These are phyloP conservation scores for Endothia cerciana DNA, from an alignment of 2,329 filamentous ascomycete genomes.

Conservation along the genomic window DNA sequence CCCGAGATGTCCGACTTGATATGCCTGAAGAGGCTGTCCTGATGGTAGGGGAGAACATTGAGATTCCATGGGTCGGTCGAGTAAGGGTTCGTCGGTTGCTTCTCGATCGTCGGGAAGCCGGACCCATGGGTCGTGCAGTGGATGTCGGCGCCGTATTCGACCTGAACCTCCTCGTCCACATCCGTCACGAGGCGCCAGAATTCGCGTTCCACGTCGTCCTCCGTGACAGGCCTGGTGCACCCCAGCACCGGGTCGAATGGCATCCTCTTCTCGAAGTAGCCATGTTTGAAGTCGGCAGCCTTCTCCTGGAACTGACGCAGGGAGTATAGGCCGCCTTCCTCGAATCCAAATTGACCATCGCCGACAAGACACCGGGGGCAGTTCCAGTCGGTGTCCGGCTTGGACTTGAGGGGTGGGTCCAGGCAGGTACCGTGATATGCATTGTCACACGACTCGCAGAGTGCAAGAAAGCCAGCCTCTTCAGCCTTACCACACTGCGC, in stretches of 20 bases:
- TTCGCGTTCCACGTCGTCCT: slow-evolving; percentile 94
- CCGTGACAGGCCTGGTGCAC: slow-evolving; percentile 78
- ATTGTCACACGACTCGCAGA: slow-evolving; percentile 91
- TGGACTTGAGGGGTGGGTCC: slow-evolving; percentile 78
- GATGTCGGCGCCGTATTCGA: slow-evolving; percentile 97
- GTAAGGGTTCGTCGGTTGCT: slow-evolving; percentile 84
- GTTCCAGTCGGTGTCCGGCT: slow-evolving; percentile 90
- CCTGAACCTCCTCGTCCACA: slow-evolving; percentile 92
- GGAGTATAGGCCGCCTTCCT: slow-evolving; percentile 95
- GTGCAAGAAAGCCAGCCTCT: slow-evolving; percentile 69
- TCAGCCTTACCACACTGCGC: slow-evolving; percentile 84
- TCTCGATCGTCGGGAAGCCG: slow-evolving; percentile 93
- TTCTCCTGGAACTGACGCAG: slow-evolving; percentile 95
- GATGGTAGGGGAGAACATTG: slow-evolving; percentile 86
- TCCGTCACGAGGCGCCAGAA: slow-evolving; percentile 97
- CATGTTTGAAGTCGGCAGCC: slow-evolving; percentile 91
- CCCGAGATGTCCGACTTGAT: slow-evolving; percentile 98
- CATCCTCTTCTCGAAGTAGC: slow-evolving; percentile 90
- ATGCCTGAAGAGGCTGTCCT: slow-evolving; percentile 91
- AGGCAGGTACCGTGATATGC: slow-evolving; percentile 86
- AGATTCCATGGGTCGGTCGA: slow-evolving; percentile 94
- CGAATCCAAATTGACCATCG: slow-evolving; percentile 95
- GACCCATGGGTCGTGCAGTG: slow-evolving; percentile 98
- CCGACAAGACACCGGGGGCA: slow-evolving; percentile 94
- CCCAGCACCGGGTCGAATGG: slow-evolving; percentile 84